Evolutionary conservation across 306 rosid species (phyloP).

Genomic region (Quercus wislizeni): DNA sequence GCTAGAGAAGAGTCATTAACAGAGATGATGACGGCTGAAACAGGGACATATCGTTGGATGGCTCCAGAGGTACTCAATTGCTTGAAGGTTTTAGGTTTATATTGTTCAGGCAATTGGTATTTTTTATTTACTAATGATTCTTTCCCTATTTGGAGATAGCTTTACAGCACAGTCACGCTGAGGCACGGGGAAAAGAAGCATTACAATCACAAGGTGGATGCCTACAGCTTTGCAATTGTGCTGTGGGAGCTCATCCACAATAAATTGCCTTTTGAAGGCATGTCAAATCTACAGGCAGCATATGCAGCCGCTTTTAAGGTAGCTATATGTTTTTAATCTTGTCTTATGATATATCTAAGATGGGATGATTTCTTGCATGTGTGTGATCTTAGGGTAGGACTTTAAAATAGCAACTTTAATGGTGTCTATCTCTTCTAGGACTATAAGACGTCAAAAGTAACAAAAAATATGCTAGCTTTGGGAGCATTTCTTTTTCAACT

Average conservation of each 20-base stretch:
- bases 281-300: conserved; percentile 98
- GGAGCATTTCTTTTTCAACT: not conserved
- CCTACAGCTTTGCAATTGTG: conserved; percentile 95
- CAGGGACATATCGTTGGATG: conserved; percentile 98
- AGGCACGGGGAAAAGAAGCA: conserved; percentile 97
- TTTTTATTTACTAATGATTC: conserved; percentile 18
- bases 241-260: conserved; percentile 95
- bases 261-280: conserved; percentile 91
- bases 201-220: conserved; percentile 93
- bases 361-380: not conserved
- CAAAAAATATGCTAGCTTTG: not conserved
- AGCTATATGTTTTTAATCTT: conserved; percentile 9
- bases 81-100: conserved; percentile 9
- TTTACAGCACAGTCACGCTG: conserved; percentile 93
- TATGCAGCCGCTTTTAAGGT: conserved; percentile 98
- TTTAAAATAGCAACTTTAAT: not conserved
- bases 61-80: conserved; percentile 76
- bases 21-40: conserved; percentile 99
- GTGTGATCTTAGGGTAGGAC: not conserved
- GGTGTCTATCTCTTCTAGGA: not conserved
- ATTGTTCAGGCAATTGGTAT: not conserved
- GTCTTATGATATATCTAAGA: not conserved
- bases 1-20: conserved; percentile 96
- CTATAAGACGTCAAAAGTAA: not conserved
- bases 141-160: conserved; percentile 49